Evolutionary conservation across 2,329 filamentous ascomycete genomes (phyloP).

Genomic region (Xylaria sp.): DNA sequence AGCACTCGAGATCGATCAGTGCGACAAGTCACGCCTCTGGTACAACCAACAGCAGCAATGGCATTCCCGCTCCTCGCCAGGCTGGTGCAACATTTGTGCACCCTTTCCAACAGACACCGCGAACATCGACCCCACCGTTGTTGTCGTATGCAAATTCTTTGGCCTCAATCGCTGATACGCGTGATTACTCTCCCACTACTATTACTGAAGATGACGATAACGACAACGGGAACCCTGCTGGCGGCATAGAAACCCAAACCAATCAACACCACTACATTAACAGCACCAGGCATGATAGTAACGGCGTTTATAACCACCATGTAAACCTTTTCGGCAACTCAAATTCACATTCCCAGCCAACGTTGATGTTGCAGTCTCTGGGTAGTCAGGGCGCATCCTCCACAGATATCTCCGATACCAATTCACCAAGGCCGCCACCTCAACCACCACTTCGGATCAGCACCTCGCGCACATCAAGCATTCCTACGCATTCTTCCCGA

Average conservation of each 20-base stretch:
- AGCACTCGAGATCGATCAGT: constrained; percentile 68
- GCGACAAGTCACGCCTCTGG: constrained; percentile 67
- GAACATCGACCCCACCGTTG: constrained; percentile 67
- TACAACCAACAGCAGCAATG: constrained; percentile 60
- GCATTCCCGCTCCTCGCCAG: constrained; percentile 48
- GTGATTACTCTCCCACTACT: constrained; percentile 66
- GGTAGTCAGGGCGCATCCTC: constrained; percentile 52
- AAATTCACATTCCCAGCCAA: constrained; percentile 47
- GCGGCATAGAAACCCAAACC: constrained; percentile 1
- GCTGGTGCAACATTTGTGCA: constrained; percentile 65
- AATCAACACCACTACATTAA: constrained; percentile 25
- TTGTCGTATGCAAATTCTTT: constrained; percentile 68
- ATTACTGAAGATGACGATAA: constrained; percentile 65
- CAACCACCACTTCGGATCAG: constrained; percentile 51
- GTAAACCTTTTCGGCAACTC: constrained; percentile 39
- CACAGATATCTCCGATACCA: constrained; percentile 50
- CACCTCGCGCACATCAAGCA: constrained; percentile 50
- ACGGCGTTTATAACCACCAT: constrained; percentile 44
- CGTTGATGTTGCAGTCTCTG: constrained; percentile 51
- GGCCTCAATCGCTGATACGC: constrained; percentile 58
- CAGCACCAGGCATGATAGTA: constrained; percentile 9
- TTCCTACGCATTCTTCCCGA: constrained; percentile 50
- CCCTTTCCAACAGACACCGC: constrained; percentile 72
- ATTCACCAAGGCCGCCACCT: constrained; percentile 34
- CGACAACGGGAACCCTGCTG: constrained; percentile 28